Evolutionary conservation across 345 rosid genomes (phyloP), one percentile per base, ranked within the genome.

Genomic region (Lagerstroemia speciosa): DNA sequence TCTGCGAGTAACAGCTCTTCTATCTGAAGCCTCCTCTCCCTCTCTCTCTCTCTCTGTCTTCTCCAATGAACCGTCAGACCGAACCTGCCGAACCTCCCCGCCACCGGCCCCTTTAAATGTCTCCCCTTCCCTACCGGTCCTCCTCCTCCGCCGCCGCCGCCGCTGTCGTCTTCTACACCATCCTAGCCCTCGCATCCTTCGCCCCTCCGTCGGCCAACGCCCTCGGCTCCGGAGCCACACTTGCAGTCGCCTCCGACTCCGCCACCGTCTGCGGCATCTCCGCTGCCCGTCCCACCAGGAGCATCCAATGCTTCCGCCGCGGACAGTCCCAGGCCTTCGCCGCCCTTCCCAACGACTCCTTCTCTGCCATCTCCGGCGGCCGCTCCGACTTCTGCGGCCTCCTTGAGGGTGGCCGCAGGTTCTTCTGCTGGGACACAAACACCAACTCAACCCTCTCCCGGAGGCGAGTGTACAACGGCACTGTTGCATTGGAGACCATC

Each of bases 341-440:
- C 55, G 67, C 82, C 72, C 61, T 68, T 10, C 96, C 97, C 74
- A 77, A 65, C 73, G 71, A 76, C 71, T 86, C 96, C 15, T 91
- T 83, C 78, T 83, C 90, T 53, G 73, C 75, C 1, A 73, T 91
- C 76, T 81, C 96, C 45, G 97, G 89, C 74, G 97, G 93, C 1
- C 67, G 73, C 0, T 69, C 45, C 72, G 77, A 68, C 72, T 75
- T 89, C 81, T 91, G 97, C 73, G 97, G 92, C 62, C 68, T 91
- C 68, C 84, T 81, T 32, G 79, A 85, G 62, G 89, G 86, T 48
- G 93, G 90, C 27, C 72, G 78, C 66, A 78, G 83, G 58, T 75
- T 83, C 64, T 79, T 92, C 67, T 92, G 97, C 68, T 92, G 97
- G 97, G 74, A 85, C 45, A 26, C 50, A 26, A 65, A 63, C 52